Percentiles rank a stretch among this genome's conserved stretches.
Conservation (phyloP, 805 yeast species). For the Saccharomycopsis sp. region DNA sequence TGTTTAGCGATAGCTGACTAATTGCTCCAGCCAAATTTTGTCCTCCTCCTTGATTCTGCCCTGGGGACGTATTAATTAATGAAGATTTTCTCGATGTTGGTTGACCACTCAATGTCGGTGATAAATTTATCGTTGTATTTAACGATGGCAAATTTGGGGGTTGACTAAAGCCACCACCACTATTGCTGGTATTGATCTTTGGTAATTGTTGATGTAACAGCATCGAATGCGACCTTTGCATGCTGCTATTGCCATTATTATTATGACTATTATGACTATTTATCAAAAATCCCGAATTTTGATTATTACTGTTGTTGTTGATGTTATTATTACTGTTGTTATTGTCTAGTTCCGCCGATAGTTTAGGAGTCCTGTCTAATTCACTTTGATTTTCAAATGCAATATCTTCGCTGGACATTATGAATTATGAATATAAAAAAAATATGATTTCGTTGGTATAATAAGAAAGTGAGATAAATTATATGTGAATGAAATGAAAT, state of each 20-base stretch:
- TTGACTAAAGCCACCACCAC: constrained; percentile 1
- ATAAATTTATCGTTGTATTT: constrained; percentile 9
- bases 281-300: too few species aligned
- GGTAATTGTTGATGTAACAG: constrained; percentile 19
- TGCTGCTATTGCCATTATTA: background rate
- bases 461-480: too few species aligned
- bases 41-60: constrained; percentile 1
- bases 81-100: constrained; percentile 15
- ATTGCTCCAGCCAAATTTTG: constrained; percentile 9
- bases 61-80: constrained; percentile 15
- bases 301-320: too few species aligned
- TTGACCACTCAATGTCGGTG: constrained; percentile 18
- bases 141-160: constrained; percentile 9
- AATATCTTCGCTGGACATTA: too few species aligned
- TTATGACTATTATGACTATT: background rate
- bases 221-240: background rate
- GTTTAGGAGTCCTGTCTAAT: too few species aligned
- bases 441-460: too few species aligned
- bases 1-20: constrained; percentile 15
- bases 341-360: background rate
- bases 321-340: background rate
- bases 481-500: too few species aligned
- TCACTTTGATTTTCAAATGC: too few species aligned
- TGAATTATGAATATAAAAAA: too few species aligned
- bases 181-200: constrained; percentile 13